Conservation (phyloP, 169 alveolate genomes). For the Eimeria brunetti region DNA sequence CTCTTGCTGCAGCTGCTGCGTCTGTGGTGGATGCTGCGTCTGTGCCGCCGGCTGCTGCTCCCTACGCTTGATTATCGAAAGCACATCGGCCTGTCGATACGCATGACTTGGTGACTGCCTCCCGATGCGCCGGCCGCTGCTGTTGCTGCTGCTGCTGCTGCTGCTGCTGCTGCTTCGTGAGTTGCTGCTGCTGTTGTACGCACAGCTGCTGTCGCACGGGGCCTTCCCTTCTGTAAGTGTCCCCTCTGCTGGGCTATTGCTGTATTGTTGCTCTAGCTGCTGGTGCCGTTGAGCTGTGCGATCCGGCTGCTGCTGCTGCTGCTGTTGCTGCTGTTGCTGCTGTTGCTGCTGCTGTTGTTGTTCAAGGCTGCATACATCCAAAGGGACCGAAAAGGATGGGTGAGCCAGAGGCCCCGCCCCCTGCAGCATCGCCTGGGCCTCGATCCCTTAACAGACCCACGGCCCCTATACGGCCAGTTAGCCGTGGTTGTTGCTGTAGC, state of each 20-base stretch:
- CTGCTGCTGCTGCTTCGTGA: neutral
- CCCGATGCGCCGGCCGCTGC: neutral
- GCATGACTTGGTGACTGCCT: neutral
- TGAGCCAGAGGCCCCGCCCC: conserved; percentile 41
- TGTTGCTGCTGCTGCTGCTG: neutral
- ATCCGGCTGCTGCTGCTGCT: neutral
- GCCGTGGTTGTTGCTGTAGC: neutral
- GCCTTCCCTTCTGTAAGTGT: neutral
- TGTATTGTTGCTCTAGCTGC: neutral
- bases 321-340: neutral
- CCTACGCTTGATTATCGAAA: neutral
- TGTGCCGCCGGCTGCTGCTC: neutral
- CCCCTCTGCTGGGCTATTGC: neutral
- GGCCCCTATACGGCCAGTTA: neutral
- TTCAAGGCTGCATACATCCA: neutral
- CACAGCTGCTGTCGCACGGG: neutral
- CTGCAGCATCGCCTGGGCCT: conserved; percentile 47
- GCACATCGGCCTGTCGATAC: neutral
- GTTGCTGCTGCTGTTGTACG: neutral
- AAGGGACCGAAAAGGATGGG: neutral
- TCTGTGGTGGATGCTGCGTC: neutral
- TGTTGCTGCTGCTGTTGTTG: conserved; percentile 6
- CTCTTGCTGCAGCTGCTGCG: conserved; percentile 7
- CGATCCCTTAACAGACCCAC: conserved; percentile 8
- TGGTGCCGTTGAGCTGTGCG: neutral